These are phyloP conservation scores for Circinella umbellata DNA, from an alignment of 371 early-diverging fungal genomes.

Conservation along the genomic window DNA sequence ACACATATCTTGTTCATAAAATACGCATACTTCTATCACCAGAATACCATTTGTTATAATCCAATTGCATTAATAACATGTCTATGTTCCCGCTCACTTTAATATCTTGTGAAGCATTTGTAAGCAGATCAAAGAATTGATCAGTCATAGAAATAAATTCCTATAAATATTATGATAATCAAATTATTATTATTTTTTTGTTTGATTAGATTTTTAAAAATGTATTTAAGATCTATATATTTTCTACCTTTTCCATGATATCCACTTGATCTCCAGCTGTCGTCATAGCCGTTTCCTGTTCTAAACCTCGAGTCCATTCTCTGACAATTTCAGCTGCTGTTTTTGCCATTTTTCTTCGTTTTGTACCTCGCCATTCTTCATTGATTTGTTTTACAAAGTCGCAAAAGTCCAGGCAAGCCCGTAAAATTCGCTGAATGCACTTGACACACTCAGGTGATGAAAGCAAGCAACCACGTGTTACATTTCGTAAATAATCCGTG, in stretches of 20 bases:
- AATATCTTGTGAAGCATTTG: slow-evolving; percentile 40
- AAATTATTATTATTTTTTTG: slow-evolving; percentile 5
- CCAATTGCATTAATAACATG: slow-evolving; percentile 67
- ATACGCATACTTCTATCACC: slow-evolving; percentile 10
- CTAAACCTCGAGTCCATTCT: slow-evolving; percentile 34
- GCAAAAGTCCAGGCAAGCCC: slow-evolving; percentile 49
- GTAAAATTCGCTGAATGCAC: slow-evolving; percentile 37
- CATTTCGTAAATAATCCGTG: slow-evolving; percentile 40
- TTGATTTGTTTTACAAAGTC: slow-evolving; percentile 35
- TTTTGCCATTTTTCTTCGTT: slow-evolving; percentile 28
- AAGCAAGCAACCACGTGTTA: slow-evolving; percentile 60
- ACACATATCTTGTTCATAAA: not conserved
- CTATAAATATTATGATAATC: slow-evolving; percentile 28
- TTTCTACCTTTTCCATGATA: slow-evolving; percentile 32
- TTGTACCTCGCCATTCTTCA: slow-evolving; percentile 33
- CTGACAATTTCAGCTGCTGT: slow-evolving; percentile 48
- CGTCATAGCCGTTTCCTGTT: slow-evolving; percentile 4
- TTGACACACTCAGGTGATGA: slow-evolving; percentile 38
- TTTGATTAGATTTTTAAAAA: too few species aligned
- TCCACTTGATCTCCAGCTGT: slow-evolving; percentile 19
- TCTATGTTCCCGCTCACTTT: slow-evolving; percentile 59
- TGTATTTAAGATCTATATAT: not conserved
- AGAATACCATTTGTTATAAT: slow-evolving; percentile 64
- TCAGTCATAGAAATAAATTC: slow-evolving; percentile 55
- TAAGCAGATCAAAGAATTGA: slow-evolving; percentile 53